Conservation (phyloP, 2,329 filamentous ascomycete species). For the Tetracladium maxilliforme region DNA sequence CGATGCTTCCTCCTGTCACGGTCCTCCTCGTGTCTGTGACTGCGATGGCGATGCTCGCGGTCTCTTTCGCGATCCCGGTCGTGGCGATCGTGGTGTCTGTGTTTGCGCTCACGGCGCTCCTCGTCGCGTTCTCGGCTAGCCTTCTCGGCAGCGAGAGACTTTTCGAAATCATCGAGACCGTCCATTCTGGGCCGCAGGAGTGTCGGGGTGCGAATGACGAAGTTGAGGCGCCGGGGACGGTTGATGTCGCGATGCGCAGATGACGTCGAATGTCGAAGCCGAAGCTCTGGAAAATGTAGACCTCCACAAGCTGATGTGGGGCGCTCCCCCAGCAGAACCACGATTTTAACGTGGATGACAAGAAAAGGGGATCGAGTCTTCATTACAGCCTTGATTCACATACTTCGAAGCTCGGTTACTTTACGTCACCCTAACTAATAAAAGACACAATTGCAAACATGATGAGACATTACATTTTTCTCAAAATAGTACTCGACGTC, state of each 20-base stretch:
- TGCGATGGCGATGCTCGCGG: slow-evolving; percentile 14
- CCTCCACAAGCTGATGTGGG: no score
- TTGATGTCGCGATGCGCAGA: no score
- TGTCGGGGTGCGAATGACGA: slow-evolving; percentile 1
- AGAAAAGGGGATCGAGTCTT: no score
- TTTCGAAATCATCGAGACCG: slow-evolving; percentile 62
- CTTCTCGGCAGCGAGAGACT: slow-evolving; percentile 53
- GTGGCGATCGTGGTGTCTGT: slow-evolving; percentile 12
- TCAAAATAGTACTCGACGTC: no score
- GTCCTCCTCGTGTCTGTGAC: slow-evolving; percentile 17
- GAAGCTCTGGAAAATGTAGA: no score
- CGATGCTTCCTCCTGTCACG: slow-evolving; percentile 13
- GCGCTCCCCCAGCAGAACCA: no score
- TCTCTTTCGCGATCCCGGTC: slow-evolving; percentile 15
- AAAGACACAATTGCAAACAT: no score
- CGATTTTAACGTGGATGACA: no score
- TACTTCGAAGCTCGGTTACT: no score
- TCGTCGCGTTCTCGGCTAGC: slow-evolving; percentile 32
- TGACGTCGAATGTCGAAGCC: slow-evolving; percentile 1
- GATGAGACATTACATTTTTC: no score
- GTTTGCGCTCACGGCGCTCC: slow-evolving; percentile 18
- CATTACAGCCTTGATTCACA: no score
- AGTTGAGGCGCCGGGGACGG: neutral
- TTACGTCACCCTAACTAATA: no score
- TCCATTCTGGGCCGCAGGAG: slow-evolving; percentile 30